phyloP scores from a whole-genome alignment of 2,329 filamentous ascomycete genomes.

The Neodidymelliopsis sp. region DNA sequence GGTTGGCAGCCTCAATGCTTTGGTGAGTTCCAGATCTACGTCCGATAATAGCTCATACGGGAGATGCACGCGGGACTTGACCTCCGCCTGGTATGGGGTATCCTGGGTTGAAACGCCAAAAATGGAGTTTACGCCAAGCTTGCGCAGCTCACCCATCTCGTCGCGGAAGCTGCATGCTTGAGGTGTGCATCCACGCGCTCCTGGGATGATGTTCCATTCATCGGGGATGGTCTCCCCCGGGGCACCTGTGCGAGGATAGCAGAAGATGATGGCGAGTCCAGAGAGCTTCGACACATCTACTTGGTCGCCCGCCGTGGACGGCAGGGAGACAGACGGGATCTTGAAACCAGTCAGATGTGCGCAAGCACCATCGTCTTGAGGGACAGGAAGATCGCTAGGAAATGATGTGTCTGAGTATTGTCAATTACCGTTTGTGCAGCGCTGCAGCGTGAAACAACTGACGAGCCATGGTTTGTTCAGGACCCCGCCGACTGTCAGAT shows the following conservation, averaged over 20 bases:
- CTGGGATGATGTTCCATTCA: constrained; percentile 53
- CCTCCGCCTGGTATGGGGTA: constrained; percentile 51
- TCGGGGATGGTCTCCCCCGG: constrained; percentile 52
- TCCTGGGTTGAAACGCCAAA: constrained; percentile 53
- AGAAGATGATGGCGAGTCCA: constrained; percentile 53
- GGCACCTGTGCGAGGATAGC: constrained; percentile 52
- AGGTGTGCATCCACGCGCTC: constrained; percentile 54
- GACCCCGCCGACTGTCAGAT: constrained; percentile 4
- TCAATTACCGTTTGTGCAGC: constrained; percentile 20
- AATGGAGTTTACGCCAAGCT: constrained; percentile 35
- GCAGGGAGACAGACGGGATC: constrained; percentile 43
- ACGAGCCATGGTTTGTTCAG: constrained; percentile 27
- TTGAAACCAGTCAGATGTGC: constrained; percentile 43
- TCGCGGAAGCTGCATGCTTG: constrained; percentile 56
- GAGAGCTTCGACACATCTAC: constrained; percentile 45
- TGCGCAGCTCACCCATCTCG: constrained; percentile 24
- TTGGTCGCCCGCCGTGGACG: constrained; percentile 39
- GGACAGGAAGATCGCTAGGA: constrained; percentile 47
- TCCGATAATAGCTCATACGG: constrained; percentile 54
- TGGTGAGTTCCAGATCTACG: constrained; percentile 46
- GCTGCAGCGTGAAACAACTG: constrained; percentile 17
- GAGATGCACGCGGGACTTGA: constrained; percentile 48
- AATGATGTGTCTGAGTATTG: constrained; percentile 34
- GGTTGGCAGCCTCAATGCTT: constrained; percentile 47
- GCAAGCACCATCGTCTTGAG: constrained; percentile 52